A percentile compares a stretch with the other conserved stretches of the same genome.
Conservation (phyloP, 805 yeast genomes). For the Candida succiphila region DNA sequence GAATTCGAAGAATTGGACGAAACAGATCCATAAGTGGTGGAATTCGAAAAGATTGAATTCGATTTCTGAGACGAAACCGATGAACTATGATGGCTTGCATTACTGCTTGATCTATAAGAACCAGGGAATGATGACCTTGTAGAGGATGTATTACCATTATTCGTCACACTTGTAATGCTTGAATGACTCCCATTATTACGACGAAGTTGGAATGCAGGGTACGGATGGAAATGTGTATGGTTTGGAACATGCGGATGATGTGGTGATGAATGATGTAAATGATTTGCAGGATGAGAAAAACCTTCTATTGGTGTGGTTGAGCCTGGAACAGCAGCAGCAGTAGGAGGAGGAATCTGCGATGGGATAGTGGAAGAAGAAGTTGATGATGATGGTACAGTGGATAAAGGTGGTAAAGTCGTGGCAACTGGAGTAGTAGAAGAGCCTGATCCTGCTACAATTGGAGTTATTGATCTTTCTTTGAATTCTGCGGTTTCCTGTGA, state of each 20-base stretch:
- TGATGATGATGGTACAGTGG: background rate
- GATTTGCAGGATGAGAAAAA: conserved; percentile 7
- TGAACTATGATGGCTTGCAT: background rate
- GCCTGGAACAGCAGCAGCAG: background rate
- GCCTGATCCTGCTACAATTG: no score
- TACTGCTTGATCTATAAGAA: background rate
- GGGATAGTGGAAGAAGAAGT: background rate
- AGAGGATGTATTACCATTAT: conserved; percentile 10
- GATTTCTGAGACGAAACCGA: conserved; percentile 1
- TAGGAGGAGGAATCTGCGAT: background rate
- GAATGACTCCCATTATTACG: background rate
- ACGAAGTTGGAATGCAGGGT: background rate
- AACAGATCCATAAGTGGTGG: background rate
- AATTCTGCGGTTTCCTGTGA: no score
- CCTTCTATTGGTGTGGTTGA: background rate
- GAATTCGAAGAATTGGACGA: conserved; percentile 17
- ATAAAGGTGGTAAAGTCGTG: background rate
- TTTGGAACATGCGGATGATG: no score
- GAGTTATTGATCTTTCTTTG: no score
- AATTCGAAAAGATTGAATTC: conserved; percentile 26
- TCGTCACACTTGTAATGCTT: conserved; percentile 2
- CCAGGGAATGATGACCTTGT: background rate
- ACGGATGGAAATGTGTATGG: background rate
- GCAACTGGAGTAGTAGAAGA: background rate
- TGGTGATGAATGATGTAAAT: conserved; percentile 12